Conservation (phyloP, 2,329 filamentous ascomycete species). For the Penicillium sp. region DNA sequence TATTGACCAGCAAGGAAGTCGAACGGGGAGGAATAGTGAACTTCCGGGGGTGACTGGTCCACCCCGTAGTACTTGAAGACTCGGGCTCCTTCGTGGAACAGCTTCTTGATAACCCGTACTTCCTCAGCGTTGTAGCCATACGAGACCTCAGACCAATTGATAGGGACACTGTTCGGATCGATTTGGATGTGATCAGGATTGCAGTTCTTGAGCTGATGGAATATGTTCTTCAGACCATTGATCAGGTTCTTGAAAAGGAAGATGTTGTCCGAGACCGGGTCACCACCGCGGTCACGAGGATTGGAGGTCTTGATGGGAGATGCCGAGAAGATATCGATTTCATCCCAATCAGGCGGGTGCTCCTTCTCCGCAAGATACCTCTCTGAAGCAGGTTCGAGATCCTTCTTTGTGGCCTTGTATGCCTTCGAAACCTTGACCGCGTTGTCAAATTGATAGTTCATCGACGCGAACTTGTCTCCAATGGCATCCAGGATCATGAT, state of each 20-base stretch:
- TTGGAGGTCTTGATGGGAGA: slow-evolving; percentile 94
- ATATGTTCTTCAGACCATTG: slow-evolving; percentile 89
- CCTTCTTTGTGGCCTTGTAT: slow-evolving; percentile 65
- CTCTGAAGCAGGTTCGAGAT: slow-evolving; percentile 59
- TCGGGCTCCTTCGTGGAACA: slow-evolving; percentile 91
- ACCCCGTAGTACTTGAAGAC: slow-evolving; percentile 96
- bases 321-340: slow-evolving; percentile 92
- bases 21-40: slow-evolving; percentile 67
- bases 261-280: slow-evolving; percentile 93
- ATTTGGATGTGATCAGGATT: slow-evolving; percentile 63
- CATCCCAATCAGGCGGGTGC: slow-evolving; percentile 82
- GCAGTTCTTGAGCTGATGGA: slow-evolving; percentile 86
- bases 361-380: slow-evolving; percentile 78
- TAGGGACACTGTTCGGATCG: slow-evolving; percentile 67
- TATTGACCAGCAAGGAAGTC: slow-evolving; percentile 93
- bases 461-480: slow-evolving; percentile 92
- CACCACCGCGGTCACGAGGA: slow-evolving; percentile 74
- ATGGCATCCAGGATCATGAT: slow-evolving; percentile 98
- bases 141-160: slow-evolving; percentile 90
- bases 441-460: slow-evolving; percentile 94
- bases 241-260: slow-evolving; percentile 95
- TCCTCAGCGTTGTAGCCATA: slow-evolving; percentile 97
- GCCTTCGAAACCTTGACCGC: slow-evolving; percentile 87
- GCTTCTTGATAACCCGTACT: slow-evolving; percentile 87
- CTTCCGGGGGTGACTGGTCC: slow-evolving; percentile 65